Percentiles rank a stretch among this genome's conserved stretches.
Evolutionary conservation across 805 yeast genomes (phyloP).

Genomic region (Geotrichum ghanense): DNA sequence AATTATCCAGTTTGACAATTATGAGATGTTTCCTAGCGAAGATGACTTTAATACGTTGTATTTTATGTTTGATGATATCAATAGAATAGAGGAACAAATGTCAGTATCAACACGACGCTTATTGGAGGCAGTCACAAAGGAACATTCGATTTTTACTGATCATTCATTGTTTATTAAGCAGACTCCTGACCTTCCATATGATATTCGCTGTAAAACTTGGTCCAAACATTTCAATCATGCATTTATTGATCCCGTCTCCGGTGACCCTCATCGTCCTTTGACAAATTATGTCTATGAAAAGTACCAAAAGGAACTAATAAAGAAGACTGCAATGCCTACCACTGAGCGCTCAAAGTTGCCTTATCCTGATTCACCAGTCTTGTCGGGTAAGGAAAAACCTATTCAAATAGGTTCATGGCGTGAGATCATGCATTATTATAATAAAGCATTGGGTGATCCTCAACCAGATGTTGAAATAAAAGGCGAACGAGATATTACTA

Average conservation of each 20-base stretch:
- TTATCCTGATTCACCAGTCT: conserved; percentile 24
- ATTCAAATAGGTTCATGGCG: conserved; percentile 6
- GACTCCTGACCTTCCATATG: conserved; percentile 14
- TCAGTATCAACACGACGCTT: conserved; percentile 64
- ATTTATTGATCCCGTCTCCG: conserved; percentile 17
- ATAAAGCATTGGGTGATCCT: background rate
- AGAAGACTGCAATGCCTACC: conserved; percentile 15
- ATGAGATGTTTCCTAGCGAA: conserved; percentile 56
- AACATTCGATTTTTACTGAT: conserved; percentile 18
- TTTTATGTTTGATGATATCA: conserved; percentile 46
- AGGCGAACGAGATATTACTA: conserved; percentile 2
- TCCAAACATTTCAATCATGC: conserved; percentile 21
- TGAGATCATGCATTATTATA: conserved; percentile 3
- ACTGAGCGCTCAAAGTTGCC: conserved; percentile 20
- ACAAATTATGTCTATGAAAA: conserved; percentile 22
- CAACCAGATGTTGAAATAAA: conserved; percentile 7
- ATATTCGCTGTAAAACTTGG: conserved; percentile 19
- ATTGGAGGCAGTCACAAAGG: conserved; percentile 28
- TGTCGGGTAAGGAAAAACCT: conserved; percentile 4
- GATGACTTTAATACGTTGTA: conserved; percentile 71
- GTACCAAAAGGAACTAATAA: conserved; percentile 20
- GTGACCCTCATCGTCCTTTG: conserved; percentile 19
- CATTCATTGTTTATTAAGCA: conserved; percentile 14
- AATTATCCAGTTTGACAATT: conserved; percentile 56
- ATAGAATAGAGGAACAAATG: conserved; percentile 44